Evolutionary conservation across 2,329 filamentous ascomycete genomes (phyloP).

Genomic region (Truncatella angustata): DNA sequence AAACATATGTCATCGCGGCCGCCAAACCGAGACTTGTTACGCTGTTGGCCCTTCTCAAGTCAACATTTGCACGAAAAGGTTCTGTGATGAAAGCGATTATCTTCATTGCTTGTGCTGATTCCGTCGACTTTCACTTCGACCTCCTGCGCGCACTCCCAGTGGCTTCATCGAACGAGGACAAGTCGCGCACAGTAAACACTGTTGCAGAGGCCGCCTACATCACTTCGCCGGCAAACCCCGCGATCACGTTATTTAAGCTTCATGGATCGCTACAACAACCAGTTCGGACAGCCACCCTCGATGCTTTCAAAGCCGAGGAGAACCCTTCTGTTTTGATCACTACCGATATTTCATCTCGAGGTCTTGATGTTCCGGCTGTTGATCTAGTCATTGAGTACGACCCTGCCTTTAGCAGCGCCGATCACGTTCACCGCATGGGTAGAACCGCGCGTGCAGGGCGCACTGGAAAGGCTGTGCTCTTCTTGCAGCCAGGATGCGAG

Average conservation of each 20-base stretch:
- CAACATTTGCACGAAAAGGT: conserved; percentile 82
- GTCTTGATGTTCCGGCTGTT: conserved; percentile 91
- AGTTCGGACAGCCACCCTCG: conserved; percentile 81
- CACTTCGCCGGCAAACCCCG: conserved; percentile 70
- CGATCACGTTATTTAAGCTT: conserved; percentile 77
- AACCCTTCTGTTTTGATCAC: conserved; percentile 83
- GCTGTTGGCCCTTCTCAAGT: conserved; percentile 78
- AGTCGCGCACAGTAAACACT: conserved; percentile 50
- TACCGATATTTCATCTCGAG: conserved; percentile 93
- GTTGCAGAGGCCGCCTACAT: conserved; percentile 70
- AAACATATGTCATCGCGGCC: conserved; percentile 83
- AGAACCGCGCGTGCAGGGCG: conserved; percentile 91
- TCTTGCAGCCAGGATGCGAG: conserved; percentile 86
- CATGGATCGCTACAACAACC: conserved; percentile 90
- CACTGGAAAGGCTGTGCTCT: conserved; percentile 81
- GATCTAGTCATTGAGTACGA: conserved; percentile 96
- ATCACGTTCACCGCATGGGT: conserved; percentile 92
- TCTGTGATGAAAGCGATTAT: conserved; percentile 96
- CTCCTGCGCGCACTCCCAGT: conserved; percentile 55
- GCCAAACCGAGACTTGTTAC: conserved; percentile 90
- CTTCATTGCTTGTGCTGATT: conserved; percentile 95
- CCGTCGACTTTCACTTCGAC: conserved; percentile 94
- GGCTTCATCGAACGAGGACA: conserved; percentile 21
- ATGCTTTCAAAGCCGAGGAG: conserved; percentile 71
- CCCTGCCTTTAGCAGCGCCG: conserved; percentile 86